Conservation (phyloP, 495 filamentous ascomycete genomes). For the Paragyromitra xinjiangensis region DNA sequence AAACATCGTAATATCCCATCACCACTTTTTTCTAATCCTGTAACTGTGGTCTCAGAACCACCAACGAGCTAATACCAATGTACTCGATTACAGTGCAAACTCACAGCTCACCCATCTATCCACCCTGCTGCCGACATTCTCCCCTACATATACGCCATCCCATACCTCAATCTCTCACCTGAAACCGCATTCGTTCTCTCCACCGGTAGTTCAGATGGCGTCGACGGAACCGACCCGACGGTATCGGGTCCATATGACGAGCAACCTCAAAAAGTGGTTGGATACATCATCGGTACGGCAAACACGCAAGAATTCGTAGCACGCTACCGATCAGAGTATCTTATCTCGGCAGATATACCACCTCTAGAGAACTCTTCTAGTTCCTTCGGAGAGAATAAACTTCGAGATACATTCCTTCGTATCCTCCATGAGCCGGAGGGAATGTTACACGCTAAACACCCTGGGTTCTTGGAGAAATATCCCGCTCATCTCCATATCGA, state of each 20-base stretch:
- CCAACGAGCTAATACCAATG: not conserved
- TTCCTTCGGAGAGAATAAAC: conserved; percentile 3
- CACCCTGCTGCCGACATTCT: conserved; percentile 32
- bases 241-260: not conserved
- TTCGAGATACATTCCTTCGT: conserved; percentile 21
- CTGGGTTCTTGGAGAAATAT: conserved; percentile 20
- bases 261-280: conserved; percentile 22
- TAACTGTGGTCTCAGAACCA: not conserved
- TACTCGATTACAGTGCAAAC: conserved; percentile 23
- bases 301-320: conserved; percentile 40
- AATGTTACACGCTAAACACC: conserved; percentile 22
- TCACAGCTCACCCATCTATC: conserved; percentile 36
- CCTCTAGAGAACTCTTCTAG: not conserved
- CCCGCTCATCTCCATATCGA: conserved; percentile 47
- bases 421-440: conserved; percentile 33
- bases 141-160: conserved; percentile 51
- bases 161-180: conserved; percentile 41
- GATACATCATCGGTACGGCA: conserved; percentile 48
- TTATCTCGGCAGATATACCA: conserved; percentile 26
- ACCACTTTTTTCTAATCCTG: not conserved
- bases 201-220: conserved; percentile 16
- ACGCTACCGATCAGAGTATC: conserved; percentile 32
- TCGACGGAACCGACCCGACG: not conserved
- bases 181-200: conserved; percentile 36
- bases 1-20: conserved; percentile 27